Conservation (phyloP, 805 yeast species). For the Myxozyma melibiosi region DNA sequence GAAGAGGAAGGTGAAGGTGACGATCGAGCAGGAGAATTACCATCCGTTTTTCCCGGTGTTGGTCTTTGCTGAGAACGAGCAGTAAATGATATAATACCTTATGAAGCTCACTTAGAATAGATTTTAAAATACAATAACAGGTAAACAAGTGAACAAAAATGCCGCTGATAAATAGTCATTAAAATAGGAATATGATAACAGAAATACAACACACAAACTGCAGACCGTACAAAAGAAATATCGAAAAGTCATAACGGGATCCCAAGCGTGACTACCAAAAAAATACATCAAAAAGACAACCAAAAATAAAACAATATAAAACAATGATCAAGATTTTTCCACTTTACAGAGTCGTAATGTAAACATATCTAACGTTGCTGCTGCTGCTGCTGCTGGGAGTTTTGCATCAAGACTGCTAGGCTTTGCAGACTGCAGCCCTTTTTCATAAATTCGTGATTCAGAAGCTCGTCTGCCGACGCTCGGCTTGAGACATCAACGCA, state of each 20-base stretch:
- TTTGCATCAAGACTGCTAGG: conserved; percentile 46
- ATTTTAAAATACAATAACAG: too few species aligned
- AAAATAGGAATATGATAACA: too few species aligned
- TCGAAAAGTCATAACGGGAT: too few species aligned
- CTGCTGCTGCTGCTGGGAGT: neutral
- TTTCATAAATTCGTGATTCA: conserved; percentile 68
- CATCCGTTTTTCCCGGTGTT: conserved; percentile 54
- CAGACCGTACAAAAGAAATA: too few species aligned
- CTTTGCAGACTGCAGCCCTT: conserved; percentile 55
- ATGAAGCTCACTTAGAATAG: too few species aligned
- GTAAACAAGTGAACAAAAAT: too few species aligned
- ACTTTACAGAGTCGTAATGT: neutral
- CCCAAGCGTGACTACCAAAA: too few species aligned
- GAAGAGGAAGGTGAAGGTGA: conserved; percentile 21
- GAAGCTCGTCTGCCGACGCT: conserved; percentile 84
- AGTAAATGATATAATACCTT: too few species aligned
- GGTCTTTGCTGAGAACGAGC: neutral
- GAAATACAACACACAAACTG: too few species aligned
- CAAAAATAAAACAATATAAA: neutral
- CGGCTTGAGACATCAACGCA: conserved; percentile 93
- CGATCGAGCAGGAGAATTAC: conserved; percentile 42
- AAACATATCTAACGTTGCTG: neutral
- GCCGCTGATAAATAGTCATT: too few species aligned
- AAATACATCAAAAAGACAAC: too few species aligned
- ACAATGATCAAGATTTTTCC: neutral